Percentiles rank a stretch among this genome's conserved stretches.
These are phyloP conservation scores for Isoetes taiwanensis DNA, from an alignment of 75 land plant species.

Conservation along the genomic window DNA sequence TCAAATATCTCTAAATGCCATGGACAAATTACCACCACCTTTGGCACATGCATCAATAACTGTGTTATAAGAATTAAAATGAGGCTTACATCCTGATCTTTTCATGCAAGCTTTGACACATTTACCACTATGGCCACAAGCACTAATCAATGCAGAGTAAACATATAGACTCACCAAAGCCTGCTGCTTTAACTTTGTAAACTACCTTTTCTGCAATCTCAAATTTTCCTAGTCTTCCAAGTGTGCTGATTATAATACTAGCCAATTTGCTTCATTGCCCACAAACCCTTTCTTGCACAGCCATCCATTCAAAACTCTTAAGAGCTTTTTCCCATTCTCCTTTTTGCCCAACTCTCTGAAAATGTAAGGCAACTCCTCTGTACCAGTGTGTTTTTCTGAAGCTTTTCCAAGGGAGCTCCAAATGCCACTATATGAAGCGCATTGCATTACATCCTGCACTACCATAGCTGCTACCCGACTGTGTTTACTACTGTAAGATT, in stretches of 20 bases:
- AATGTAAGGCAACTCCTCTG: slow-evolving; percentile 65
- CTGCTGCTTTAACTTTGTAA: slow-evolving; percentile 32
- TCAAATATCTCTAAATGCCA: slow-evolving; percentile 38
- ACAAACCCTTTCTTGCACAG: slow-evolving; percentile 27
- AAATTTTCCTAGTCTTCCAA: slow-evolving; percentile 70
- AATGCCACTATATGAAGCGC: not conserved
- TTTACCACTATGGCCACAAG: slow-evolving; percentile 66
- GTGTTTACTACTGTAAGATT: slow-evolving; percentile 15
- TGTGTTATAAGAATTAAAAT: slow-evolving; percentile 73
- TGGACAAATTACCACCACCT: slow-evolving; percentile 56
- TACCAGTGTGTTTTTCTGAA: slow-evolving; percentile 27
- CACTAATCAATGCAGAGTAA: slow-evolving; percentile 77
- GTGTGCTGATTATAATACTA: slow-evolving; percentile 59
- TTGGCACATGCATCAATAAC: slow-evolving; percentile 94
- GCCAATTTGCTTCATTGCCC: slow-evolving; percentile 57
- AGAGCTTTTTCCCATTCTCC: slow-evolving; percentile 59
- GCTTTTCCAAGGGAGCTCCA: slow-evolving; percentile 14
- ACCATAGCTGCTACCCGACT: slow-evolving; percentile 20
- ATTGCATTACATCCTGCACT: slow-evolving; percentile 22
- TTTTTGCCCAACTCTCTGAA: slow-evolving; percentile 73
- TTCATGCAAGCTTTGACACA: slow-evolving; percentile 75
- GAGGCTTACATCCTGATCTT: slow-evolving; percentile 53
- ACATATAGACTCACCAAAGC: slow-evolving; percentile 80
- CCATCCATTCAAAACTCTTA: slow-evolving; percentile 55
- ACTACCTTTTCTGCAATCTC: slow-evolving; percentile 60